Conservation (phyloP, 495 filamentous ascomycete species). For the Paragyromitra xinjiangensis region DNA sequence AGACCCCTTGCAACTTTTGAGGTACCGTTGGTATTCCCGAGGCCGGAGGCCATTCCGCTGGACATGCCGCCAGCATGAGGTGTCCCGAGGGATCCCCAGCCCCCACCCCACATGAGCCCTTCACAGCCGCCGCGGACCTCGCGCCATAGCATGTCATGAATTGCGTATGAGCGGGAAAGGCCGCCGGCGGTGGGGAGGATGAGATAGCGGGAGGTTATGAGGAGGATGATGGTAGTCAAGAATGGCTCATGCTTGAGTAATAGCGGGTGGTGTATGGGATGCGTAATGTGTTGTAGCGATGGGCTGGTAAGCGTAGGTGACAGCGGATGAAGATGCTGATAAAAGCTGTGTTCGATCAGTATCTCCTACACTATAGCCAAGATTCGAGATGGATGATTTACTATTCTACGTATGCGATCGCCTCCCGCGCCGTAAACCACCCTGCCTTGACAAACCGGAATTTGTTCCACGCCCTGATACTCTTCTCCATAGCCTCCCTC, state of each 20-base stretch:
- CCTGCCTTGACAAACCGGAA: constrained; percentile 92
- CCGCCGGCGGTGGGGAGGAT: constrained; percentile 81
- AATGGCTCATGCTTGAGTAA: constrained; percentile 91
- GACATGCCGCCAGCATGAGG: constrained; percentile 66
- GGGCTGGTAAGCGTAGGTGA: constrained; percentile 73
- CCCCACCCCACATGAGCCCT: constrained; percentile 90
- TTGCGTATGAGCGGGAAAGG: constrained; percentile 82
- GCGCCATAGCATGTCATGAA: constrained; percentile 95
- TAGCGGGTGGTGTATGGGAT: constrained; percentile 66
- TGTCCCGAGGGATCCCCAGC: constrained; percentile 79
- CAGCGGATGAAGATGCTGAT: constrained; percentile 84
- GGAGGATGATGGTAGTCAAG: constrained; percentile 85
- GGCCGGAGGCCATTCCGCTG: constrained; percentile 54
- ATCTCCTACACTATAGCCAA: constrained; percentile 20
- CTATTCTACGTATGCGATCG: constrained; percentile 92
- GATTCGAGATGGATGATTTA: constrained; percentile 60
- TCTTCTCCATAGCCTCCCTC: constrained; percentile 64
- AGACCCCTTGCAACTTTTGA: constrained; percentile 69
- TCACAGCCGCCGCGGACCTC: constrained; percentile 94
- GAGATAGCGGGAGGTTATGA: constrained; percentile 86
- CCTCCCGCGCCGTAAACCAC: constrained; percentile 94
- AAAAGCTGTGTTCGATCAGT: constrained; percentile 70
- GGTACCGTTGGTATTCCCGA: constrained; percentile 59
- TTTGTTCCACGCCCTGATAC: constrained; percentile 84
- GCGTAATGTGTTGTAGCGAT: constrained; percentile 63